A percentile compares a stretch with the other conserved stretches of the same genome.
phyloP scores from a whole-genome alignment of 495 filamentous ascomycete genomes.

The Xylaria acuta region DNA sequence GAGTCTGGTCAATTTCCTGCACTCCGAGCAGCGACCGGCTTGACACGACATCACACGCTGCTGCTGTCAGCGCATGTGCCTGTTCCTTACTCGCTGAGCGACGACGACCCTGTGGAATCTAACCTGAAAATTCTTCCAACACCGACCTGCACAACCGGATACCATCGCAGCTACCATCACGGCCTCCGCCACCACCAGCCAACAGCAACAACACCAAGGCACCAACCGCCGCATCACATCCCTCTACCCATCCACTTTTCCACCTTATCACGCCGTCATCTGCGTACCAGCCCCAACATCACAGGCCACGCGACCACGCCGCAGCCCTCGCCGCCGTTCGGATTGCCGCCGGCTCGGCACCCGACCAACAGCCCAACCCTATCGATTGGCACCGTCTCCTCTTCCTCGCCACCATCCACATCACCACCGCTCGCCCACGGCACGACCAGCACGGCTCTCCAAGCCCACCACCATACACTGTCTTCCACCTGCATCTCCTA shows the following conservation, averaged over 20 bases:
- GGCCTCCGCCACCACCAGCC: not conserved
- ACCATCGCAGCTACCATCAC: not conserved
- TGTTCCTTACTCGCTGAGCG: slow-evolving; percentile 29
- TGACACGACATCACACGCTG: slow-evolving; percentile 30
- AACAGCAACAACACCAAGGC: not conserved
- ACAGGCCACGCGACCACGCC: slow-evolving; percentile 15
- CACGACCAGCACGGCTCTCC: not conserved
- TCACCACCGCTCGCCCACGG: not conserved
- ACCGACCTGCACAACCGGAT: not conserved
- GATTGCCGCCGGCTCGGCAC: slow-evolving; percentile 23
- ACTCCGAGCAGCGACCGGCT: slow-evolving; percentile 7
- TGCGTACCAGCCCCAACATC: not conserved
- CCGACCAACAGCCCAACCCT: slow-evolving; percentile 25
- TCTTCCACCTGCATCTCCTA: not conserved
- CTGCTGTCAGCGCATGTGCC: slow-evolving; percentile 31
- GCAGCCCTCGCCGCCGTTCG: slow-evolving; percentile 7
- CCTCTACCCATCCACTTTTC: slow-evolving; percentile 12
- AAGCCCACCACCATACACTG: not conserved
- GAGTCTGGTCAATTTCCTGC: slow-evolving; percentile 22
- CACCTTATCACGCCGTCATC: not conserved
- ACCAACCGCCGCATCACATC: not conserved
- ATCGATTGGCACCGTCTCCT: slow-evolving; percentile 18
- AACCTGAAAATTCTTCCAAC: slow-evolving; percentile 23
- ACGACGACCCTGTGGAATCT: slow-evolving; percentile 16
- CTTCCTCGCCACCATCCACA: slow-evolving; percentile 6